Evolutionary conservation across 768 basidiomycete species (phyloP), one percentile per base, ranked within the genome.

Genomic region (Pleurotus ostreatus): DNA sequence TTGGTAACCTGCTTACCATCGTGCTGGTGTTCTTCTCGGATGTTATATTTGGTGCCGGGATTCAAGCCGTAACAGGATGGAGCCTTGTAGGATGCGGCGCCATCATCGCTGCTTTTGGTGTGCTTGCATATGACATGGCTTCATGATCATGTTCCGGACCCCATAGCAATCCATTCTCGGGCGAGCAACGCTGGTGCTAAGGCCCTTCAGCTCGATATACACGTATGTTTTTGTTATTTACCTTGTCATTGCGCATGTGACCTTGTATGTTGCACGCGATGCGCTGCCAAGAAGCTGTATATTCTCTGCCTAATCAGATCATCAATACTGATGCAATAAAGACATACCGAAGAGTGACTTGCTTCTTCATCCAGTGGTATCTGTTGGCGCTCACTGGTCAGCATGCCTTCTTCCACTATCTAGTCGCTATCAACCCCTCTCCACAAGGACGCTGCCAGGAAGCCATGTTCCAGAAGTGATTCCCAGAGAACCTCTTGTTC

Each of bases 1-100:
- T 97, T 30, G 94, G 93, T 45, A 93, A 83, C 69, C 79, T 98
- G n/a, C 78, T 96, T n/a, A 94, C 94, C 4, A 95, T 96, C 61
- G 91, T 96, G 38, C 78, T 97, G 48, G 90, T 94, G 12, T 82
- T 94, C 46, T 63, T 92, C 13, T 83, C 88, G 41, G 94, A 98
- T 70, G 76, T 88, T 6, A 60, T 86, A 15, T 87, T 94, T 59
- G 85, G 91, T 18, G 77, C 78, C 51, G 84, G 80, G 2, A 67
- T 79, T 39, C 78, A 83, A 38, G 74, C 79, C 1, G 66, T 94
- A 56, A 92, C 87, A 0, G 22, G 80, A 2, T 88, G 86, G 79
- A 90, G 91, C 55, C 59, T 94, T 16, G 45, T 86, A 9, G 95
- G 95, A 6, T 88, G 88, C 49, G 80, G 81, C 16, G 79, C 86